Evolutionary conservation across 768 basidiomycete genomes (phyloP).

Genomic region (Leccinellum luteum): DNA sequence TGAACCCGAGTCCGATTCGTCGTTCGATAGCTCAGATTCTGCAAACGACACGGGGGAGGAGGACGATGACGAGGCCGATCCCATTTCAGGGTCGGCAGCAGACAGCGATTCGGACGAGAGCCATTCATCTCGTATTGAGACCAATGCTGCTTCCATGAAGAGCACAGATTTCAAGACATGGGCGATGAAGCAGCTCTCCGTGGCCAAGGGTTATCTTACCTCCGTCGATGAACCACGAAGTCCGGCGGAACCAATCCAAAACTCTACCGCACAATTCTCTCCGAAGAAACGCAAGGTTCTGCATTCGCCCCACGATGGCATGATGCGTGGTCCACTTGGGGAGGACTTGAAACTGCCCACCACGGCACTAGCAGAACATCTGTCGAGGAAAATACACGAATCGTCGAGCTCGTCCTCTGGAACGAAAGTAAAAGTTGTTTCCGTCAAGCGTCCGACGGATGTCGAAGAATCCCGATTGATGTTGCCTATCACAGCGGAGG

Average conservation of each 20-base stretch:
- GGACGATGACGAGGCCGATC: constrained; percentile 18
- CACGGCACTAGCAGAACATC: constrained; percentile 59
- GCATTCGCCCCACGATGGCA: constrained; percentile 25
- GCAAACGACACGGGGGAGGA: constrained; percentile 50
- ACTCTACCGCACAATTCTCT: constrained; percentile 10
- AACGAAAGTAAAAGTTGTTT: constrained; percentile 42
- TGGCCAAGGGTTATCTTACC: constrained; percentile 39
- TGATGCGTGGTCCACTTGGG: constrained; percentile 80
- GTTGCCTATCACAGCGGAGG: constrained; percentile 89
- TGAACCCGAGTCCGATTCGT: constrained; percentile 47
- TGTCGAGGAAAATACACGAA: constrained; percentile 9
- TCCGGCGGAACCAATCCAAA: constrained; percentile 9
- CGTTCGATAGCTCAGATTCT: constrained; percentile 79
- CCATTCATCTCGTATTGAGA: constrained; percentile 14
- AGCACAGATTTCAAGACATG: constrained; percentile 80
- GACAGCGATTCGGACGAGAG: constrained; percentile 17
- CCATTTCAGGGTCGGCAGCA: constrained; percentile 11
- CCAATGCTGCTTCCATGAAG: constrained; percentile 28
- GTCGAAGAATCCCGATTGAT: constrained; percentile 75
- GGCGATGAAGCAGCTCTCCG: constrained; percentile 76
- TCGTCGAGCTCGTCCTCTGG: constrained; percentile 5
- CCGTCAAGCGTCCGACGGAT: constrained; percentile 61
- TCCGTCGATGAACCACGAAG: constrained; percentile 14
- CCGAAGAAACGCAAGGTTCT: constrained; percentile 50
- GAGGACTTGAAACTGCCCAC: constrained; percentile 63